Evolutionary conservation across 1,139 yeast genomes (phyloP), one percentile per base, ranked within the genome.

Genomic region (Eremothecium sinecaudum): DNA sequence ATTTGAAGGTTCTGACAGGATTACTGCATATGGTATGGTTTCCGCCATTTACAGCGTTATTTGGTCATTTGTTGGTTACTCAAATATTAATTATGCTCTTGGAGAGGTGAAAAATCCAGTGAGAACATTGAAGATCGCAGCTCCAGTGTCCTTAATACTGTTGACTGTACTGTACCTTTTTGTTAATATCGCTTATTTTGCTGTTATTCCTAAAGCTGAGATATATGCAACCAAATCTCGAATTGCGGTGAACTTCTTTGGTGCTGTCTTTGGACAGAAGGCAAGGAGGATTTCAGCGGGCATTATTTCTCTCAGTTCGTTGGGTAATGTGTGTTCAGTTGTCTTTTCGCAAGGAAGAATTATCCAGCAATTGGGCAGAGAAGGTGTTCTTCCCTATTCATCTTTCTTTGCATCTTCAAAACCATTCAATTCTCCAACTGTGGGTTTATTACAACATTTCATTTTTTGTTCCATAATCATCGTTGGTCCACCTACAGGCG

Each of bases 311-410:
- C 61, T 79, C 24, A 75, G 82, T 43, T 83, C 84, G 18, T 59
- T 80, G 30, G 93, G 93, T 21, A 81, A 81, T 50, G 90, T 81
- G 18, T 62, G 80, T 57, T 76, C 81, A 28, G 92, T 80, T 24
- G 75, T 80, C 21, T 81, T 74, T 52, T 79, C 90, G 1, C 92
- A 80, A 51, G 81, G 84, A 14, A 67, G 84, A 47, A 79, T 80
- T 39, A 75, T 79, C 46, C 84, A 78, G 51, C 86, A 79, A 48
- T 62, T 80, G 37, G 90, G 82, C 10, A 67, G 73, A 43, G 86
- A 78, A 50, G 79, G 80, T 43, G 71, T 79, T 40, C 53, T 81
- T 27, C 93, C 93, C 18, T 78, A 74, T 49, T 72, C 86, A 5
- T 54, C 55, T 10, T 64, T 72, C 70, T 62, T 63, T 68, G 42